Evolutionary conservation across 345 rosid genomes (phyloP), one percentile per base, ranked within the genome.

Genomic region (Cardamine resedifolia): DNA sequence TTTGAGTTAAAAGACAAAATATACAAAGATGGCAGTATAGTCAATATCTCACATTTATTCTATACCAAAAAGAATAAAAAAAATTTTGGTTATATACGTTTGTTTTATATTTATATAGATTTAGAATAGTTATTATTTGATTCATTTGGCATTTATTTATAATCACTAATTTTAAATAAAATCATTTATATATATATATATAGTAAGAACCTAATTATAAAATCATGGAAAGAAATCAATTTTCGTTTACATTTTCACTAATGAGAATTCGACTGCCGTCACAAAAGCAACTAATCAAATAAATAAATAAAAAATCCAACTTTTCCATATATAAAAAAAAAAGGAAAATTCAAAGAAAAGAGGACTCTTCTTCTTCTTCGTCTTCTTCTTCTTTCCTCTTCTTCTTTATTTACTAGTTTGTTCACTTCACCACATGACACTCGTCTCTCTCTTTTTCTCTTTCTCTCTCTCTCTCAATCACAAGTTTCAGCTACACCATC

Each of bases 341-440:
- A 11, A 49, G 63, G 70, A 69, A 69, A 70, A 76, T 69, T 58
- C 71, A 38, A 55, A 57, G 71, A 57, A 70, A 48, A 38, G 3
- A 55, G 18, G 5, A 68, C 63, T 58, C 75, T n/a, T n/a, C n/a
- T n/a, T 68, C 27, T 58, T 62, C 33, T 34, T 64, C 79, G 47
- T 68, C 62, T 47, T 48, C 79, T 52, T 58, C 67, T 58, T 24
- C n/a, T n/a, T n/a, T n/a, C 79, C 36, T 68, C 62, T n/a, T 71
- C 64, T 58, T 66, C 76, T 72, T 77, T 77, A 77, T 71, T 71
- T 51, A 76, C 73, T 16, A 77, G 73, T 72, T 72, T 71, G 73
- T 53, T 77, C 51, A 64, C 77, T 77, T 60, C 21, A 58, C 18
- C 77, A 77, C 77, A 77, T 77, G 80, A 72, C 66, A 56, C 77